These are phyloP conservation scores for Zygosaccharomyces bisporus DNA, from an alignment of 805 yeast species.

Conservation along the genomic window DNA sequence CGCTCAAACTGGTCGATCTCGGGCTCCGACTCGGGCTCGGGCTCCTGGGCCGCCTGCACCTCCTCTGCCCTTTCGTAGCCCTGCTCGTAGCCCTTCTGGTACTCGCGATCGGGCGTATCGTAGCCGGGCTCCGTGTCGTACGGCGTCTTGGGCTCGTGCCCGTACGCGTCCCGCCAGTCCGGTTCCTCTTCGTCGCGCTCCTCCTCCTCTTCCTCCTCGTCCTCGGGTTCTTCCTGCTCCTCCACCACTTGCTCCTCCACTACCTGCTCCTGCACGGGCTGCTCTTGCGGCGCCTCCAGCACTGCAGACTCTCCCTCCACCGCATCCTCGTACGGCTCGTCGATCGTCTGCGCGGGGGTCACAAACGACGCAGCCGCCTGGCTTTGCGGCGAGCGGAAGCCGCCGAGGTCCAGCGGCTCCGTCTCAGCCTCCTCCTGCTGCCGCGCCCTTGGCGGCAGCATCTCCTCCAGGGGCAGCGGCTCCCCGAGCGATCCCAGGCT, in stretches of 20 bases:
- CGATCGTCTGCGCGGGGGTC: slow-evolving; percentile 5
- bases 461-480: background rate
- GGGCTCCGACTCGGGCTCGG: background rate
- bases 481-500: background rate
- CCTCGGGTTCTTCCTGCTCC: background rate
- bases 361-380: slow-evolving; percentile 5
- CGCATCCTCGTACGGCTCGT: slow-evolving; percentile 5
- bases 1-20: background rate
- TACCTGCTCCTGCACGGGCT: background rate
- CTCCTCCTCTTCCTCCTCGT: background rate
- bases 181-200: background rate
- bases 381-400: slow-evolving; percentile 5
- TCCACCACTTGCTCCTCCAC: background rate
- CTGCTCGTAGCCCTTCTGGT: background rate
- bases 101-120: background rate
- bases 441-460: background rate
- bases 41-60: background rate
- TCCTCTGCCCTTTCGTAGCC: background rate
- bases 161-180: background rate
- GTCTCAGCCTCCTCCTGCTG: background rate
- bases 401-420: slow-evolving; percentile 4
- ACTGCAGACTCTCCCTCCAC: background rate
- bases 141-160: slow-evolving; percentile 1
- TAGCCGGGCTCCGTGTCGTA: background rate
- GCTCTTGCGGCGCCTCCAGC: background rate